Conservation (phyloP, 2,329 filamentous ascomycete genomes). For the Aspergillus sp. region DNA sequence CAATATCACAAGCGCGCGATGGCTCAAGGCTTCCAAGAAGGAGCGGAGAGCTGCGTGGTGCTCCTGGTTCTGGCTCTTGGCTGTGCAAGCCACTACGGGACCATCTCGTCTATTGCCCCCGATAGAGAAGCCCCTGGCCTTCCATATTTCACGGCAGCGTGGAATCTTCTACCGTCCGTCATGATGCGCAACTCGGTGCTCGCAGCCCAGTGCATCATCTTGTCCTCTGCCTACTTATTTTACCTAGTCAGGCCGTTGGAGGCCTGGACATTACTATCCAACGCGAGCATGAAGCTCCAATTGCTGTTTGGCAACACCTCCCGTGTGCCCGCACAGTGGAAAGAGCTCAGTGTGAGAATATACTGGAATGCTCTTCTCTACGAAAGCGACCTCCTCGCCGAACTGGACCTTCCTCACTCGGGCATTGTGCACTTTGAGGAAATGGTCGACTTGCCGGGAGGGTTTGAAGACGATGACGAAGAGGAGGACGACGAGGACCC, state of each 20-base stretch:
- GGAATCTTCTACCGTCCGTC: slow-evolving; percentile 72
- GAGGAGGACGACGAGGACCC: slow-evolving; percentile 19
- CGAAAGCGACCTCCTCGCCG: slow-evolving; percentile 75
- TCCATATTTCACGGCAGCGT: slow-evolving; percentile 77
- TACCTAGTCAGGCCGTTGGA: slow-evolving; percentile 79
- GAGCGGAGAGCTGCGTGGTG: slow-evolving; percentile 79
- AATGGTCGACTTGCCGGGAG: slow-evolving; percentile 72
- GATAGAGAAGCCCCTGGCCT: slow-evolving; percentile 72
- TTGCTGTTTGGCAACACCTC: slow-evolving; percentile 72
- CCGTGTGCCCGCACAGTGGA: slow-evolving; percentile 67
- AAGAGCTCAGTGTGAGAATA: slow-evolving; percentile 72
- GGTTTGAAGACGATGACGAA: slow-evolving; percentile 69
- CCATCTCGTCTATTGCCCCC: slow-evolving; percentile 69
- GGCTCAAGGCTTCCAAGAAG: slow-evolving; percentile 73
- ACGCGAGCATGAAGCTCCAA: slow-evolving; percentile 78
- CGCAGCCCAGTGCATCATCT: slow-evolving; percentile 75
- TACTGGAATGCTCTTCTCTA: slow-evolving; percentile 84
- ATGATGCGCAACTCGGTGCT: slow-evolving; percentile 78
- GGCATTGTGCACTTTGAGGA: slow-evolving; percentile 82
- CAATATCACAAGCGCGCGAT: slow-evolving; percentile 73
- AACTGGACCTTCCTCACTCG: slow-evolving; percentile 78
- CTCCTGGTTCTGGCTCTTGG: slow-evolving; percentile 75
- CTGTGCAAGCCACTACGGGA: slow-evolving; percentile 71
- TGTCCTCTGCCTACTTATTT: slow-evolving; percentile 79
- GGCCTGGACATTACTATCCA: slow-evolving; percentile 77